phyloP scores from a whole-genome alignment of 1,139 yeast genomes.

The Magnusiomyces ingens region DNA sequence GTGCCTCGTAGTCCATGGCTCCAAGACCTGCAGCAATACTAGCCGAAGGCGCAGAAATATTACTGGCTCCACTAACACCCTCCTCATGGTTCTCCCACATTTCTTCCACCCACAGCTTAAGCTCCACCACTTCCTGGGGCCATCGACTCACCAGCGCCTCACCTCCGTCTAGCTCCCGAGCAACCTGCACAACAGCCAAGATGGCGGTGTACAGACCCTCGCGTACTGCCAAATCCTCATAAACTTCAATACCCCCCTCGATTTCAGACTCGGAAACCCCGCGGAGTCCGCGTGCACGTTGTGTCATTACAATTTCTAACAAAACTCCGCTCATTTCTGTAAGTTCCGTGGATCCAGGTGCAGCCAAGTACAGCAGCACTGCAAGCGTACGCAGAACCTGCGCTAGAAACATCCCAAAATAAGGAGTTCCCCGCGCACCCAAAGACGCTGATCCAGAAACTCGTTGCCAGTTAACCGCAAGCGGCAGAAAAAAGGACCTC shows the following conservation, averaged over 20 bases:
- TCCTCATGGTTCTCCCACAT: slow-evolving; percentile 37
- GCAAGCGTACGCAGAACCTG: slow-evolving; percentile 58
- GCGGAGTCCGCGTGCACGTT: neutral
- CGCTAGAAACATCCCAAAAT: slow-evolving; percentile 47
- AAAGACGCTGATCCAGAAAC: slow-evolving; percentile 22
- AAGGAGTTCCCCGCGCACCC: slow-evolving; percentile 40
- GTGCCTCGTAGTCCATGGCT: slow-evolving; percentile 38
- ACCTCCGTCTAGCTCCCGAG: slow-evolving; percentile 38
- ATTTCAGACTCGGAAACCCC: too few relatives aligned
- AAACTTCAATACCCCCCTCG: neutral
- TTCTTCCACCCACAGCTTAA: slow-evolving; percentile 39
- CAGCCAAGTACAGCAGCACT: slow-evolving; percentile 49
- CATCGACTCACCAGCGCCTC: slow-evolving; percentile 33
- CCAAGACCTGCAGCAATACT: neutral
- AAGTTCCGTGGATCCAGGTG: slow-evolving; percentile 46
- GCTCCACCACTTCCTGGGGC: slow-evolving; percentile 32
- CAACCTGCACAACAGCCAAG: slow-evolving; percentile 19
- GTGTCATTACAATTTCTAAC: slow-evolving; percentile 34
- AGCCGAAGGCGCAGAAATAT: neutral
- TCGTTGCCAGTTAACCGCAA: slow-evolving; percentile 50
- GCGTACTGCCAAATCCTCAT: slow-evolving; percentile 1
- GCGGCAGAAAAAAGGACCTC: slow-evolving; percentile 47
- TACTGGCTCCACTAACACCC: neutral
- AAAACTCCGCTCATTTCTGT: slow-evolving; percentile 54
- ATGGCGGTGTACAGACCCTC: slow-evolving; percentile 13